Evolutionary conservation across 1,139 yeast genomes (phyloP).

Genomic region (Yarrowia galli): DNA sequence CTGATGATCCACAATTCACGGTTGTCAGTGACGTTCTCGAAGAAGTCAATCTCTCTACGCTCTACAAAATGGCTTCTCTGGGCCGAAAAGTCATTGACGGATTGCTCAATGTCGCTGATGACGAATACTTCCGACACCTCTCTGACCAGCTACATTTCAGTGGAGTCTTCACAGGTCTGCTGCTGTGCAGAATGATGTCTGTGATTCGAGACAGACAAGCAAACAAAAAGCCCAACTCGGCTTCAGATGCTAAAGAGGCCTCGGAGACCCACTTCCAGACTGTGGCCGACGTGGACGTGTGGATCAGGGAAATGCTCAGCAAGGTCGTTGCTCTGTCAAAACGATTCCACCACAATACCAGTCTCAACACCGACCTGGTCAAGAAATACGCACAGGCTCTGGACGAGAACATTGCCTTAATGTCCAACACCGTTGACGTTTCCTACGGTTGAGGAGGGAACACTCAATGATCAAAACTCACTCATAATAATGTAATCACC

Average conservation of each 20-base stretch:
- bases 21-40: constrained; percentile 38
- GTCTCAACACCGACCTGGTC: constrained; percentile 11
- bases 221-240: constrained; percentile 19
- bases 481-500: too few species aligned
- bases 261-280: constrained; percentile 31
- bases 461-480: not conserved
- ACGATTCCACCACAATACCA: constrained; percentile 21
- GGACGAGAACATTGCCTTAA: constrained; percentile 14
- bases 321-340: constrained; percentile 26
- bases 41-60: constrained; percentile 39
- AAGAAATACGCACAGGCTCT: constrained; percentile 25
- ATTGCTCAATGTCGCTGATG: constrained; percentile 58
- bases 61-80: constrained; percentile 49
- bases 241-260: constrained; percentile 28
- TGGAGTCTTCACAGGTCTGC: constrained; percentile 60
- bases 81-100: constrained; percentile 57
- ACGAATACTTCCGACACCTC: constrained; percentile 69
- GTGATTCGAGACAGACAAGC: constrained; percentile 33
- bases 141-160: constrained; percentile 73
- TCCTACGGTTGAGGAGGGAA: not conserved
- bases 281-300: constrained; percentile 27
- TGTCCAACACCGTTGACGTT: not conserved
- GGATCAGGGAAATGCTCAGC: constrained; percentile 28
- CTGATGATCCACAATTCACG: constrained; percentile 39
- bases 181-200: constrained; percentile 52